These are phyloP conservation scores for Mollisia scopiformis DNA, from an alignment of 2,329 filamentous ascomycete genomes.

Conservation along the genomic window DNA sequence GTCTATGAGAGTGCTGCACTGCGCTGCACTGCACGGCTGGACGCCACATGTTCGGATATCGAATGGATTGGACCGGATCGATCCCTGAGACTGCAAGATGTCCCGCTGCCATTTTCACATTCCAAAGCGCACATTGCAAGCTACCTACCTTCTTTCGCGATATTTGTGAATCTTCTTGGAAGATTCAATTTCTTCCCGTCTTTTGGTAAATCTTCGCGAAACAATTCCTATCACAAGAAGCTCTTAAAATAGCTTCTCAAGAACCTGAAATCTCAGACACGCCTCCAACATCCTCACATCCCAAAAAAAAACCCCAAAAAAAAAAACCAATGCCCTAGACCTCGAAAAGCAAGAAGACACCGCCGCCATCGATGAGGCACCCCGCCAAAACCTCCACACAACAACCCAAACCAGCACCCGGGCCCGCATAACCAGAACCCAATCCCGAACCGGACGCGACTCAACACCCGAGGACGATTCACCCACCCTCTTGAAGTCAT, in stretches of 20 bases:
- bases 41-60: too few relatives aligned
- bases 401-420: conserved; percentile 6
- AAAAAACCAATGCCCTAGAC: conserved; percentile 7
- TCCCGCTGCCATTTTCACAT: neutral
- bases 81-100: too few relatives aligned
- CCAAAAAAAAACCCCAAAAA: too few relatives aligned
- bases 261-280: neutral
- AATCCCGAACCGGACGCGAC: conserved; percentile 22
- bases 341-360: conserved; percentile 26
- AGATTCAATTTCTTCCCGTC: too few relatives aligned
- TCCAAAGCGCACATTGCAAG: neutral
- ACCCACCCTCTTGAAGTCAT: conserved; percentile 32
- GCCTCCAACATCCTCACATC: neutral
- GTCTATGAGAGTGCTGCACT: too few relatives aligned
- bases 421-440: conserved; percentile 18
- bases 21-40: too few relatives aligned
- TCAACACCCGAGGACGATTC: conserved; percentile 20
- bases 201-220: neutral
- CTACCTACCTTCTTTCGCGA: too few relatives aligned
- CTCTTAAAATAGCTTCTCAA: neutral
- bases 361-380: neutral
- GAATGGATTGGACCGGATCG: too few relatives aligned
- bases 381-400: neutral
- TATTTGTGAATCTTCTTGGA: too few relatives aligned
- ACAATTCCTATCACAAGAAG: neutral